phyloP scores from a whole-genome alignment of 2,329 filamentous ascomycete species.

The Elsinoe batatas region DNA sequence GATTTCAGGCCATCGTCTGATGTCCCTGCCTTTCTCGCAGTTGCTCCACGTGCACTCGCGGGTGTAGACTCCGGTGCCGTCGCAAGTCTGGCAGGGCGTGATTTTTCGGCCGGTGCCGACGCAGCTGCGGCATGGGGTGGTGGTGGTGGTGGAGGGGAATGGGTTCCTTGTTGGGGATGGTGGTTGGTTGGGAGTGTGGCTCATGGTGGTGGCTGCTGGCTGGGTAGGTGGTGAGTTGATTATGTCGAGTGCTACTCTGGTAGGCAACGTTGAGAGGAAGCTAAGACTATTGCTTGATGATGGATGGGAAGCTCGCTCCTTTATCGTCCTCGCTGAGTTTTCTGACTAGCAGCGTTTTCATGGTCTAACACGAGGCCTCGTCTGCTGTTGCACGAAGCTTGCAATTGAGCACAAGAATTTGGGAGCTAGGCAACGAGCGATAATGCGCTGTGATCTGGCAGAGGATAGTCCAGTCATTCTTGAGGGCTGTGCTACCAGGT shows the following conservation, averaged over 20 bases:
- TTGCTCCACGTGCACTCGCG: neutral
- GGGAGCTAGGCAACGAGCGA: neutral
- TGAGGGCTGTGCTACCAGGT: neutral
- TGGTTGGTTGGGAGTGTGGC: neutral
- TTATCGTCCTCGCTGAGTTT: neutral
- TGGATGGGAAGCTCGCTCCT: too few relatives aligned
- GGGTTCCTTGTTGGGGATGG: neutral
- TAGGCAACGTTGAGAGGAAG: too few relatives aligned
- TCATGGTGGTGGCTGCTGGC: neutral
- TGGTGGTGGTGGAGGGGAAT: neutral
- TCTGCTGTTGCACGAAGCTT: neutral
- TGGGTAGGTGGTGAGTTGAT: too few relatives aligned
- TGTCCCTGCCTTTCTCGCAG: neutral
- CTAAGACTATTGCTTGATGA: too few relatives aligned
- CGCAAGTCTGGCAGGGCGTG: neutral
- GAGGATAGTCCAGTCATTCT: neutral
- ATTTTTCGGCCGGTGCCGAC: neutral
- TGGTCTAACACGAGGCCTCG: neutral
- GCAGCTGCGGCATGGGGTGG: neutral
- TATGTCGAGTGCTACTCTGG: too few relatives aligned
- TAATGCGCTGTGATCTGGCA: neutral
- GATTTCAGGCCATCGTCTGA: neutral
- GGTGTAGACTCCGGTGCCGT: neutral
- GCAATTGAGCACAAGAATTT: neutral
- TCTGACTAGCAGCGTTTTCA: neutral